phyloP scores from a whole-genome alignment of 1,284 basidiomycete genomes.

The Cystobasidiaceae sp. region DNA sequence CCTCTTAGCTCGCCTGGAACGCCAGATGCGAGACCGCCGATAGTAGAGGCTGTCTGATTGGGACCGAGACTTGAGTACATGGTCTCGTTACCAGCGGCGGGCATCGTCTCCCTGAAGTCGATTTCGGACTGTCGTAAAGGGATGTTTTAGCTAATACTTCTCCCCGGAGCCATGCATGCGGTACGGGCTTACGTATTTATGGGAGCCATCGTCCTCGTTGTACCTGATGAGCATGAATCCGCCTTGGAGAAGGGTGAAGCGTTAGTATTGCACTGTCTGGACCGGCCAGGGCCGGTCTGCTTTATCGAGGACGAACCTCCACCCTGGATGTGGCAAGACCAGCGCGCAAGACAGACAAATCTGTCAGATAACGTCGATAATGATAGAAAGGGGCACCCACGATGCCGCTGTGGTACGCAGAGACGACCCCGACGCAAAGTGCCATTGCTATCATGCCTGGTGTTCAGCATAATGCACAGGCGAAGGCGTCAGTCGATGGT shows the following conservation, averaged over 20 bases:
- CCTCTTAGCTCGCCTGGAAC: constrained; percentile 46
- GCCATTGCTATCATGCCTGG: constrained; percentile 43
- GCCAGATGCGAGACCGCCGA: constrained; percentile 42
- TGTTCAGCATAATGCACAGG: too few species aligned
- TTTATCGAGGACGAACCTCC: neutral
- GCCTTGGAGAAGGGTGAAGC: constrained; percentile 7
- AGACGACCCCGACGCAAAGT: constrained; percentile 48
- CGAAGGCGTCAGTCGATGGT: too few species aligned
- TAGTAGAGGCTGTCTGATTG: constrained; percentile 33
- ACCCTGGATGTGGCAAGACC: neutral
- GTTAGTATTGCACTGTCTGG: too few species aligned
- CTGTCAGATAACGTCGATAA: too few species aligned
- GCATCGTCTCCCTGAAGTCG: constrained; percentile 50
- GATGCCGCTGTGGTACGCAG: constrained; percentile 48
- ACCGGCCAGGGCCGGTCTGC: too few species aligned
- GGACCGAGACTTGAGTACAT: constrained; percentile 41
- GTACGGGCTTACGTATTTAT: neutral
- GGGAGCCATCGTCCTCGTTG: constrained; percentile 35
- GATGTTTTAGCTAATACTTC: neutral
- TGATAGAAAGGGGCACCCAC: constrained; percentile 43
- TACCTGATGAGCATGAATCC: constrained; percentile 35
- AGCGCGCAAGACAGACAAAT: neutral
- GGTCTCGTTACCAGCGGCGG: constrained; percentile 46
- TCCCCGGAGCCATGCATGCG: too few species aligned
- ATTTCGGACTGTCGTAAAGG: constrained; percentile 44